Percentiles rank a stretch among this genome's conserved stretches.
Conservation (phyloP, 495 filamentous ascomycete genomes). For the Neurospora tetrasperma region DNA sequence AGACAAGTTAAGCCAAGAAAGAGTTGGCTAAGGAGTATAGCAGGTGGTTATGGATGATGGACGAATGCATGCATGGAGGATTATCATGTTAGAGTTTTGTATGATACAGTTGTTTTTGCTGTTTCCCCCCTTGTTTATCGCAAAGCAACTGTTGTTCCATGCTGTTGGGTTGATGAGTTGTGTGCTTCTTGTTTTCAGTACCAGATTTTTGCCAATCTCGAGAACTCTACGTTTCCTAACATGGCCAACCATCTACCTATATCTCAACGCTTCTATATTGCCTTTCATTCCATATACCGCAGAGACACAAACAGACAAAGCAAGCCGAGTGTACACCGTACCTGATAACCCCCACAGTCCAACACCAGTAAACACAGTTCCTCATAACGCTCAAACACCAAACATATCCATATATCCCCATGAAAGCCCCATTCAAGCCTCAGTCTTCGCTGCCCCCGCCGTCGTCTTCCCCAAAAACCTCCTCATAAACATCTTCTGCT, state of each 20-base stretch:
- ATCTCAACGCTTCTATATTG: background rate
- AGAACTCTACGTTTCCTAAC: background rate
- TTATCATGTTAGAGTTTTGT: background rate
- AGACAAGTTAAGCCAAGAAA: background rate
- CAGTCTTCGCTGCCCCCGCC: background rate
- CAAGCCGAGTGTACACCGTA: too few species aligned
- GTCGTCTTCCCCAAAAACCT: slow-evolving; percentile 30
- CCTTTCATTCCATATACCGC: background rate
- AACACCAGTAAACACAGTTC: too few species aligned
- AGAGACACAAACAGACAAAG: too few species aligned
- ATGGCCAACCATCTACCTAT: background rate
- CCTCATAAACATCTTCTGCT: slow-evolving; percentile 34
- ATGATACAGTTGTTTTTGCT: background rate
- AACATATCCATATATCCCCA: too few species aligned
- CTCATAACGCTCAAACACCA: too few species aligned
- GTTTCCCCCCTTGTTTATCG: background rate
- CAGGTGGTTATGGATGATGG: background rate
- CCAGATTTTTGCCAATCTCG: background rate
- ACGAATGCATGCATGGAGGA: background rate
- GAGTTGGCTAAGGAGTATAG: background rate
- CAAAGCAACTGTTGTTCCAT: background rate
- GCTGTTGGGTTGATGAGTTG: too few species aligned
- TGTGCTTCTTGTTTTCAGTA: too few species aligned
- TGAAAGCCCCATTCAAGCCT: too few species aligned
- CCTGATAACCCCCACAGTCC: too few species aligned